These are phyloP conservation scores for Cyclostephanos invisitatus DNA, from an alignment of 108 stramenopile species.

Conservation along the genomic window DNA sequence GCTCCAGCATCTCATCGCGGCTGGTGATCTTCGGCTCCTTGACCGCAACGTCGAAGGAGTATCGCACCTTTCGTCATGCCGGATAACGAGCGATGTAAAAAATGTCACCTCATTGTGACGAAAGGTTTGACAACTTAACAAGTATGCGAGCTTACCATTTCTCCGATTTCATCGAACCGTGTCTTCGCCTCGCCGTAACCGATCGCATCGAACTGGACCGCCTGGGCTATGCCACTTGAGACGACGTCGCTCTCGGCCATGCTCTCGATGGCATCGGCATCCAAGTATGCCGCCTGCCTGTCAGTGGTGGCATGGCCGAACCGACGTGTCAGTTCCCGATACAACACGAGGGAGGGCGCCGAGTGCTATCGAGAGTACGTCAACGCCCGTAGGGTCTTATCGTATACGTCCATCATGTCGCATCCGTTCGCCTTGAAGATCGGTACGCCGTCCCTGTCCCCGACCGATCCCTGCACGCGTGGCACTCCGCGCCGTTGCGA, in stretches of 20 bases:
- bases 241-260: slow-evolving; percentile 57
- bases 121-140: too few relatives aligned
- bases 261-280: slow-evolving; percentile 37
- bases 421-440: slow-evolving; percentile 66
- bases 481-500: slow-evolving; percentile 10
- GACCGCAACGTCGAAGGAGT: slow-evolving; percentile 62
- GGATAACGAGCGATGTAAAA: neutral
- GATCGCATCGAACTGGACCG: slow-evolving; percentile 53
- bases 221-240: slow-evolving; percentile 53
- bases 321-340: slow-evolving; percentile 62
- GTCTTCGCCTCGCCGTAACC: slow-evolving; percentile 55
- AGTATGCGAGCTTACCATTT: slow-evolving; percentile 9
- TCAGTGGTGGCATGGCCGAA: slow-evolving; percentile 92
- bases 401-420: slow-evolving; percentile 75
- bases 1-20: slow-evolving; percentile 63
- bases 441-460: slow-evolving; percentile 45
- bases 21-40: slow-evolving; percentile 73
- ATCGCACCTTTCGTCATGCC: neutral
- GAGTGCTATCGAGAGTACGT: slow-evolving; percentile 60
- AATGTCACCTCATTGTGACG: too few relatives aligned
- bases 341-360: slow-evolving; percentile 67
- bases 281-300: slow-evolving; percentile 76
- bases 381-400: slow-evolving; percentile 60
- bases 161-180: slow-evolving; percentile 61
- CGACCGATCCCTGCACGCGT: neutral